Evolutionary conservation across 805 yeast genomes (phyloP), one percentile per base, ranked within the genome.

Genomic region (Cyberlindnera euphorbiae): DNA sequence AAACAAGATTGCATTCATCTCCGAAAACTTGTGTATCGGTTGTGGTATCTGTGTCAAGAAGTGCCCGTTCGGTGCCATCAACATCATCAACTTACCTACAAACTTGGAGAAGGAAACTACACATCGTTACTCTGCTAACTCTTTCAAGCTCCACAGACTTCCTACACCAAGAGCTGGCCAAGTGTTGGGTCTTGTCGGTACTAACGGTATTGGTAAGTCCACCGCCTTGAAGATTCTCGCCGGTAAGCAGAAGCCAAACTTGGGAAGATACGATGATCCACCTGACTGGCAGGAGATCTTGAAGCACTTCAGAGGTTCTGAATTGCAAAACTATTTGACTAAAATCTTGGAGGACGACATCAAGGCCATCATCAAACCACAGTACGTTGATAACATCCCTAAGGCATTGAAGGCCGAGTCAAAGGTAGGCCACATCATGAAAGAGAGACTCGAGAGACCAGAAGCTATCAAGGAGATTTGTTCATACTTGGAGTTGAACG

Each of bases 161-260:
- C 98, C 98, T 17, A 89, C 95, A 39, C 98, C 98, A 46, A 84
- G 98, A 67, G 97, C 98, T 3, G 97, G 97, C 43, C 98, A 93
- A 67, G 98, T 93, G 21, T 72, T 93, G 47, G 98, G 98, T 50
- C 75, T 93, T 50, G 98, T 93, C 34, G 98, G 98, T 56, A 86
- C 97, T 43, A 93, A 93, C 71, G 98, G 98, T 88, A 93, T 93
- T 58, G 98, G 98, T 56, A 93, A 93, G 62, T 84, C 95, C 10
- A 93, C 98, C 14, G 98, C 98, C 8, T 74, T 93, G 59, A 93
- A 93, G 67, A 89, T 93, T 56, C 75, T 93, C 50, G 95, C 97
- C 13, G 98, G 97, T 58, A 93, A 90, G 64, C 95, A 89, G 63
- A 93, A 88, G 64, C 98, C 98, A 50, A 93, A 93, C 59, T 69